Percentiles rank a stretch among this genome's conserved stretches.
These are phyloP conservation scores for Brassica hybrid DNA, from an alignment of 441 rosid species.

Conservation along the genomic window DNA sequence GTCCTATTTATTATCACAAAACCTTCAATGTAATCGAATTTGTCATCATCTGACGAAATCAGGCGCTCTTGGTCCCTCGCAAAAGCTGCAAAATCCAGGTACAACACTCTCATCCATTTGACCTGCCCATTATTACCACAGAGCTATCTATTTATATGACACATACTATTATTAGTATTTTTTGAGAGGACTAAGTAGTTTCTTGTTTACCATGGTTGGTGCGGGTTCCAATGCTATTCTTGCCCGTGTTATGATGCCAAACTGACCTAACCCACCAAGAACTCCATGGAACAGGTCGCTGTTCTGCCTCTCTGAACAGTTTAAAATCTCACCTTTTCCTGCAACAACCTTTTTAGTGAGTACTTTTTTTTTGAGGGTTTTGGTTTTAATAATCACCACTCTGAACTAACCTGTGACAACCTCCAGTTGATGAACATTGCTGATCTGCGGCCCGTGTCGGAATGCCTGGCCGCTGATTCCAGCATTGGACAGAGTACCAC, in stretches of 20 bases:
- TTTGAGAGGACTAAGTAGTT: not conserved
- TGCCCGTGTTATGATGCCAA: constrained; percentile 94
- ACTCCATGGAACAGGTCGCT: constrained; percentile 85
- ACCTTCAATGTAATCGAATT: constrained; percentile 89
- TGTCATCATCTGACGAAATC: constrained; percentile 55
- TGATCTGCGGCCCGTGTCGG: constrained; percentile 96
- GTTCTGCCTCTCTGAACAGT: constrained; percentile 81
- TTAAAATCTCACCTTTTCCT: constrained; percentile 90
- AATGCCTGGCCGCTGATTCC: constrained; percentile 99
- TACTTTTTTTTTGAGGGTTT: not conserved
- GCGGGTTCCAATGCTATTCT: constrained; percentile 88
- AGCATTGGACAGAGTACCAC: constrained; percentile 95
- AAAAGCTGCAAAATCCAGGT: constrained; percentile 75
- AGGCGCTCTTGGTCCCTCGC: constrained; percentile 79
- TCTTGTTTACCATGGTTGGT: constrained; percentile 76
- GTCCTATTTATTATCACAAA: constrained; percentile 87
- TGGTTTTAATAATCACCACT: constrained; percentile 18
- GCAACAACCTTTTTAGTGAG: constrained; percentile 43
- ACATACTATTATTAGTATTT: too few species aligned
- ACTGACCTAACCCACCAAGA: constrained; percentile 98
- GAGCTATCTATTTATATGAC: too few species aligned
- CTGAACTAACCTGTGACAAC: constrained; percentile 82
- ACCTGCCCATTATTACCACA: constrained; percentile 56
- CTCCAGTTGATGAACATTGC: constrained; percentile 90
- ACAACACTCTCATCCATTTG: constrained; percentile 91